phyloP scores from a whole-genome alignment of 2,329 filamentous ascomycete genomes.

The Pyrenochaeta sp. region DNA sequence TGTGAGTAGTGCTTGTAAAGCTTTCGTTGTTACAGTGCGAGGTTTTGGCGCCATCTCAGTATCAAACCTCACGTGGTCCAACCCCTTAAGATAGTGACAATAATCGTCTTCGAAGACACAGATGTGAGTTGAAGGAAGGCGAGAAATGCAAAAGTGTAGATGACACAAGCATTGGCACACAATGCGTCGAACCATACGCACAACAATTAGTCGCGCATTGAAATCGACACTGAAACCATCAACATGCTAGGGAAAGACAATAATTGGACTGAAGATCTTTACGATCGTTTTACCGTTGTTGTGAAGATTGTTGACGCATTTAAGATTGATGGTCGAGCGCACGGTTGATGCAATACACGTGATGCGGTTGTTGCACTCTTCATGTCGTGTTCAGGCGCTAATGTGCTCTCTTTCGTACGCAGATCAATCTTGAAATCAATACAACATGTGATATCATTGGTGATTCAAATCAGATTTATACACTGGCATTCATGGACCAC shows the following conservation, averaged over 20 bases:
- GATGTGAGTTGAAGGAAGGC: background rate
- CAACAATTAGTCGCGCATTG: too few relatives aligned
- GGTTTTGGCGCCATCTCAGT: constrained; percentile 24
- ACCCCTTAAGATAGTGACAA: background rate
- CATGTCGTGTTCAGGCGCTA: too few relatives aligned
- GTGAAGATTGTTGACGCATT: background rate
- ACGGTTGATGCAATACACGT: background rate
- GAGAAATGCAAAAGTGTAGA: too few relatives aligned
- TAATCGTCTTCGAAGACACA: background rate
- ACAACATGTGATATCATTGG: background rate
- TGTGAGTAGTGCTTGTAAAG: constrained; percentile 67
- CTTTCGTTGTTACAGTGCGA: constrained; percentile 53
- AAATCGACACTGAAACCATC: too few relatives aligned
- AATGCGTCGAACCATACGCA: too few relatives aligned
- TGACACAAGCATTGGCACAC: too few relatives aligned
- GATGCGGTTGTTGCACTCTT: background rate
- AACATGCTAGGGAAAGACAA: too few relatives aligned
- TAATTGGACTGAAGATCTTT: too few relatives aligned
- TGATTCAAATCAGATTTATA: too few relatives aligned
- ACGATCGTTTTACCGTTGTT: background rate
- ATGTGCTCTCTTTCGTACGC: too few relatives aligned
- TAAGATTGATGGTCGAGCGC: background rate
- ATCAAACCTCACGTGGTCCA: background rate
- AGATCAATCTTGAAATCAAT: background rate
- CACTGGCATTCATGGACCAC: too few relatives aligned